Conservation (phyloP, 2,329 filamentous ascomycete genomes). For the Xylaria polymorpha region DNA sequence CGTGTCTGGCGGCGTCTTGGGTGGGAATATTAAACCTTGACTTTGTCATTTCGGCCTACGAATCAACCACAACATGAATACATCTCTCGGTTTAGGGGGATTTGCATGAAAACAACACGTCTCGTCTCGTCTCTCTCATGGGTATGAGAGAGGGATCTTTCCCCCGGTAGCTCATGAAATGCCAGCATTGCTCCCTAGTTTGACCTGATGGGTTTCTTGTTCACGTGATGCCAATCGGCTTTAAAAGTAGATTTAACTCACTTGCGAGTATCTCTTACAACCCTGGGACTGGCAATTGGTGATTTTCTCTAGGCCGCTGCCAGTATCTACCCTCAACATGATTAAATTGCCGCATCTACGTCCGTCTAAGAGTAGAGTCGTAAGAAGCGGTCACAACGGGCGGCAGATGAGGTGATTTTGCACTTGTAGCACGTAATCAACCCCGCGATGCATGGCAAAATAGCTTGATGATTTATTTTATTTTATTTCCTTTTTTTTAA, state of each 20-base stretch:
- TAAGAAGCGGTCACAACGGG: neutral
- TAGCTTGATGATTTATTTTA: neutral
- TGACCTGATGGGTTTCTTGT: slow-evolving; percentile 12
- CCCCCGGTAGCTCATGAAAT: slow-evolving; percentile 50
- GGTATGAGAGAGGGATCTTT: slow-evolving; percentile 44
- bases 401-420: neutral
- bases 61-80: slow-evolving; percentile 42
- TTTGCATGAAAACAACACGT: slow-evolving; percentile 42
- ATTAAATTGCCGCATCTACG: too few relatives aligned
- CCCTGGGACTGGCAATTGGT: too few relatives aligned
- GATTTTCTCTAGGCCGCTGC: too few relatives aligned
- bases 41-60: slow-evolving; percentile 45
- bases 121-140: slow-evolving; percentile 42
- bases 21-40: slow-evolving; percentile 49
- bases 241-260: neutral
- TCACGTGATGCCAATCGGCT: slow-evolving; percentile 14
- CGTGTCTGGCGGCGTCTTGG: slow-evolving; percentile 52
- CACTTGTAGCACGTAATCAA: neutral
- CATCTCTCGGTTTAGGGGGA: slow-evolving; percentile 46
- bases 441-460: neutral
- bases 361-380: too few relatives aligned
- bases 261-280: neutral
- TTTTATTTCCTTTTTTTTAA: slow-evolving; percentile 9
- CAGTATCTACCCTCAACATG: too few relatives aligned
- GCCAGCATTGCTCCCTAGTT: slow-evolving; percentile 48